Conservation (phyloP, 2,329 filamentous ascomycete species). For the Xylariomycetidae sp. region DNA sequence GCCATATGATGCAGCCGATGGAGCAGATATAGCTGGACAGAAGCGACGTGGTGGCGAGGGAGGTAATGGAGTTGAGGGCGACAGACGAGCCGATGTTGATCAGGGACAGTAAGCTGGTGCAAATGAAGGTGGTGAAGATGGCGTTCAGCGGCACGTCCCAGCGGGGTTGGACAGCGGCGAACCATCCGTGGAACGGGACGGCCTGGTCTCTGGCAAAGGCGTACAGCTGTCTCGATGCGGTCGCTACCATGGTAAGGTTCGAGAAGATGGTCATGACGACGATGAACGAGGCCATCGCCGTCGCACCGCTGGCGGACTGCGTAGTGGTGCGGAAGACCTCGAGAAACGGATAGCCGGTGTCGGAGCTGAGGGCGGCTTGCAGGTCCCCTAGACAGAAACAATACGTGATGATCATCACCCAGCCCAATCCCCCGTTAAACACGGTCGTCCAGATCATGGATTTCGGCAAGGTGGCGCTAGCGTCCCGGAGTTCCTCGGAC, state of each 20-base stretch:
- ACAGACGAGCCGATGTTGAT: constrained; percentile 48
- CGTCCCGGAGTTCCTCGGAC: constrained; percentile 33
- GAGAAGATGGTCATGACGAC: constrained; percentile 33
- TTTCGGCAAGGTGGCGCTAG: constrained; percentile 25
- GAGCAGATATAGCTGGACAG: constrained; percentile 49
- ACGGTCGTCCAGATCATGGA: constrained; percentile 28
- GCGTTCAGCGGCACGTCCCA: constrained; percentile 37
- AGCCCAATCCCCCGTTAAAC: constrained; percentile 29
- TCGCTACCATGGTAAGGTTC: constrained; percentile 32
- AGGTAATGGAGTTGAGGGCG: constrained; percentile 51
- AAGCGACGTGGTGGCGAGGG: constrained; percentile 44
- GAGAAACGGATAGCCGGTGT: constrained; percentile 29
- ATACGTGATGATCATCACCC: constrained; percentile 31
- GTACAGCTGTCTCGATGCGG: constrained; percentile 33
- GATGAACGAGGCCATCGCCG: constrained; percentile 41
- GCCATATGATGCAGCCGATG: constrained; percentile 38
- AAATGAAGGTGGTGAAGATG: constrained; percentile 43
- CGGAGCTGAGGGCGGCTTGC: constrained; percentile 17
- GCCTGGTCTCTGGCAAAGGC: constrained; percentile 40
- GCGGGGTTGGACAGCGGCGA: constrained; percentile 3
- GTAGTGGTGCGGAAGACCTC: constrained; percentile 23
- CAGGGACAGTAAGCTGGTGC: constrained; percentile 39
- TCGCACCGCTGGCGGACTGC: constrained; percentile 35
- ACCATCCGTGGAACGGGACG: constrained; percentile 24
- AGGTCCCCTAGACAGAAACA: constrained; percentile 31